A percentile compares a stretch with the other conserved stretches of the same genome.
Evolutionary conservation across 345 rosid species (phyloP).

Genomic region (Abelmoschus esculentus): DNA sequence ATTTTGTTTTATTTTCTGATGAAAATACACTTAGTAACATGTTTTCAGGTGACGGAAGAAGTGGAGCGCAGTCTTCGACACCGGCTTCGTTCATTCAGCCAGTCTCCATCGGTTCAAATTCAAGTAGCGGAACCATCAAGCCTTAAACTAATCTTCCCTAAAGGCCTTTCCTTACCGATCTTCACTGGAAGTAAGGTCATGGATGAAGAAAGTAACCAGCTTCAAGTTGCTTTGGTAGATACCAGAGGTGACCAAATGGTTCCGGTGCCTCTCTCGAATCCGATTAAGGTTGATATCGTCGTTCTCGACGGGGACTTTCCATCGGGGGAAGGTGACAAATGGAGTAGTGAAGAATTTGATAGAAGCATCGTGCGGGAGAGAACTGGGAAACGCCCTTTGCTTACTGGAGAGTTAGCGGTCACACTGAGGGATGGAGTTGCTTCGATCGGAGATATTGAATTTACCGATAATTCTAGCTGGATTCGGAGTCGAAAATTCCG

Average conservation of each 20-base stretch:
- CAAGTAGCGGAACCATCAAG: conserved; percentile 37
- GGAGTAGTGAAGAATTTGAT: conserved; percentile 67
- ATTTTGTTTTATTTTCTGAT: not conserved
- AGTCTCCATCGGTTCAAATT: conserved; percentile 41
- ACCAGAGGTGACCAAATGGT: conserved; percentile 9
- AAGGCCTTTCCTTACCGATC: conserved; percentile 28
- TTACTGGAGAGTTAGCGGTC: conserved; percentile 61
- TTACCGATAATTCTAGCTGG: conserved; percentile 95
- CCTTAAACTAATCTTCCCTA: conserved; percentile 30
- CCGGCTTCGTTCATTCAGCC: conserved; percentile 22
- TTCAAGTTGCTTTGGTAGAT: conserved; percentile 47
- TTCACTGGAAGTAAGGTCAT: conserved; percentile 41
- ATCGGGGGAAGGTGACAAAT: conserved; percentile 24
- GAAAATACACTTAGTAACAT: not conserved
- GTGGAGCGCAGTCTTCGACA: conserved; percentile 44
- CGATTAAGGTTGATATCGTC: conserved; percentile 59
- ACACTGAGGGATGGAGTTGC: conserved; percentile 51
- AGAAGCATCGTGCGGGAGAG: conserved; percentile 58
- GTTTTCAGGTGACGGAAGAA: conserved; percentile 68
- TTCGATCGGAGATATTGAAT: conserved; percentile 51
- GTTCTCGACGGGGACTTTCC: conserved; percentile 83
- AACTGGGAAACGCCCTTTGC: conserved; percentile 72
- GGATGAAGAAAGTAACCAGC: conserved; percentile 34
- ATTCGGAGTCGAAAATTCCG: conserved; percentile 67
- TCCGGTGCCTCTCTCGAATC: conserved; percentile 30